A percentile compares a stretch with the other conserved stretches of the same genome.
phyloP scores from a whole-genome alignment of 208 protist species.

The Leishmania tropica region DNA sequence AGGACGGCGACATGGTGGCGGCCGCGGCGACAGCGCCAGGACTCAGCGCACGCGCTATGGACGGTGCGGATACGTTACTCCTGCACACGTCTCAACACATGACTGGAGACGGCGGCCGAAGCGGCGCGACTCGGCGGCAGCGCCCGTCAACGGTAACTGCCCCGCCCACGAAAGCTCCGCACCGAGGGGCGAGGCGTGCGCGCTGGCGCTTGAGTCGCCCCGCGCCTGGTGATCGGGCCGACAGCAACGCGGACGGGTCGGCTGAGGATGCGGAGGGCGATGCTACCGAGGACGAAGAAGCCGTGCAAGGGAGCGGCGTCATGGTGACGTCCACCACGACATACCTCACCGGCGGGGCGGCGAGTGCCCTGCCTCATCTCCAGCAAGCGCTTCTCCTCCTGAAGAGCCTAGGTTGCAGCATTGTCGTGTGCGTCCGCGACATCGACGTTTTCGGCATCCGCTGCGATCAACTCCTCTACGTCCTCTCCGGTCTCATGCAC shows the following conservation, averaged over 20 bases:
- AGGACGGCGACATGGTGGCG: constrained; percentile 11
- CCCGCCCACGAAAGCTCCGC: background rate
- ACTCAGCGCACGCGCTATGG: background rate
- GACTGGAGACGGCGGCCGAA: background rate
- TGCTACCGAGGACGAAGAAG: constrained; percentile 28
- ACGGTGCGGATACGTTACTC: background rate
- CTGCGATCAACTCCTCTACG: constrained; percentile 86
- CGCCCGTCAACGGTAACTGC: background rate
- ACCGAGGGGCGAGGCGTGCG: background rate
- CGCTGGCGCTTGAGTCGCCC: background rate
- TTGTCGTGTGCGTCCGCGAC: constrained; percentile 76
- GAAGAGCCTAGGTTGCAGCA: constrained; percentile 60
- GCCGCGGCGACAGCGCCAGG: constrained; percentile 2
- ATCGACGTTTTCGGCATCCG: constrained; percentile 78
- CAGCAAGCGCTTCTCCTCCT: constrained; percentile 75
- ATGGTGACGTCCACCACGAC: constrained; percentile 68
- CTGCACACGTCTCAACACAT: background rate
- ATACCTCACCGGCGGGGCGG: constrained; percentile 54
- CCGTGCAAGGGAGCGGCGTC: constrained; percentile 13
- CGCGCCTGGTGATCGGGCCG: background rate
- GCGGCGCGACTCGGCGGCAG: background rate
- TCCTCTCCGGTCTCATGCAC: constrained; percentile 87
- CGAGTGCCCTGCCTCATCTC: constrained; percentile 73
- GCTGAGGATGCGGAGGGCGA: constrained; percentile 5
- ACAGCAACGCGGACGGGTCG: background rate